Evolutionary conservation across 768 basidiomycete genomes (phyloP).

Genomic region (Hypholoma sublateritium): DNA sequence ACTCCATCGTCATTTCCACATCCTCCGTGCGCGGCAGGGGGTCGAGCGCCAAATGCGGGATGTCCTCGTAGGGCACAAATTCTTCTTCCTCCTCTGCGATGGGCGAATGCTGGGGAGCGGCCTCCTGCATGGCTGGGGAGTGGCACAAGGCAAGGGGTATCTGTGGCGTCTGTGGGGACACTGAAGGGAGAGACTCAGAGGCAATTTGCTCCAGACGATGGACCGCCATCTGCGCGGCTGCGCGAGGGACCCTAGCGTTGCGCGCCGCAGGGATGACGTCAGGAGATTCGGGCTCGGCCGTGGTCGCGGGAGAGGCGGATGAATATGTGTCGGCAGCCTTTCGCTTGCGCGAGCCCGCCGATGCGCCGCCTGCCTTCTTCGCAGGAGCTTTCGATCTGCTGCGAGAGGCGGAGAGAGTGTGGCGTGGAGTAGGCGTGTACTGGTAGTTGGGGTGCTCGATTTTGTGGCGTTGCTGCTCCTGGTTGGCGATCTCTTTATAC

Average conservation of each 20-base stretch:
- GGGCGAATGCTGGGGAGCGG: neutral
- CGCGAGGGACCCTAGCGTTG: neutral
- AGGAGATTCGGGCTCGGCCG: conserved; percentile 3
- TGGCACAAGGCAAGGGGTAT: neutral
- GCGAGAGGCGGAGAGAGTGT: neutral
- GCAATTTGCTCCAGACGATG: neutral
- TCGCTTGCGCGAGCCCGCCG: neutral
- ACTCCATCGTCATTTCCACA: neutral
- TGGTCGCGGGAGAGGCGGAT: neutral
- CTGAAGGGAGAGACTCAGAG: neutral
- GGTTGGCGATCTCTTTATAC: conserved; percentile 17
- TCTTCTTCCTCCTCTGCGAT: neutral
- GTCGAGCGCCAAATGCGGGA: conserved; percentile 21
- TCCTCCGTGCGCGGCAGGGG: neutral
- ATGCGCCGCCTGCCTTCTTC: conserved; percentile 2
- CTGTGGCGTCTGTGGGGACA: neutral
- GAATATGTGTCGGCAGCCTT: neutral
- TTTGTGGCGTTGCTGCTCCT: conserved; percentile 20
- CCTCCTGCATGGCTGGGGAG: neutral
- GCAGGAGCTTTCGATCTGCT: neutral
- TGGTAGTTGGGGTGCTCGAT: neutral
- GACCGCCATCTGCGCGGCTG: conserved; percentile 10
- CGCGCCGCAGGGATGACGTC: neutral
- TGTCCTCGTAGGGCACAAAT: conserved; percentile 22
- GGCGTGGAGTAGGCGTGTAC: neutral